Base-by-base conservation (phyloP, 2,329 filamentous ascomycete species). In the Endothia cerciana region DNA sequence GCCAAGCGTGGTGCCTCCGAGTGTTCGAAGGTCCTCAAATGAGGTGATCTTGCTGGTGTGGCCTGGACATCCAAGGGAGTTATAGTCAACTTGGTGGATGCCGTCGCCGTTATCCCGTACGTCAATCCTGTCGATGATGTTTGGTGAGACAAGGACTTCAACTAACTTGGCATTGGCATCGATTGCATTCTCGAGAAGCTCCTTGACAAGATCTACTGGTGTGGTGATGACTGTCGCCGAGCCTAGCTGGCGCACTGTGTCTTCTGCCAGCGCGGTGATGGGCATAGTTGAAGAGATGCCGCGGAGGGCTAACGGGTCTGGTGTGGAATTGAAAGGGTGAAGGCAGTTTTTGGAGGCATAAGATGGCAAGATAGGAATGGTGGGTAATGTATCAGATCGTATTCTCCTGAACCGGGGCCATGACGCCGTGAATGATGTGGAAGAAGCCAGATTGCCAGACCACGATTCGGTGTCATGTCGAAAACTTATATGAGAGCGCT, bases 111-210 rank as follows among this genome's bases (percentile, higher is more conserved):
- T 91, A 74, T 92, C 90, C 55, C 86, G 84, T 59, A 93, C 86
- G 71, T 91, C 86, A 45, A 94, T 85, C 62, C 82, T 85, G 74
- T 91, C 88, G 62, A 93, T 74, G 0, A 89, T 89, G 72, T 93
- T 89, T 51, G 82, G 71, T 4, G 89, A 85, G 17, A 93, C 80
- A 36, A 86, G 78, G 30, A 94, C 78, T 62, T 91, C 86, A 65
- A 94, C 80, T 1, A 83, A 83, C 1, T 85, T 89, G 15, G 91
- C 90, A 62, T 83, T 80, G 8, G 91, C 89, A 75, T 94, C 91
- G 25, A 94, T 83, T 53, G 90, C 83, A 75, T 94, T 94, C 71
- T 94, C 91, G 40, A 94, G 76, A 4, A 94, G 85, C 76, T 94
- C 91, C 73, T 94, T 94, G 71, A 93, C 84, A 2, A 92, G 78